Conservation (phyloP, 2,329 filamentous ascomycete genomes). For the Colletotrichum sp. region DNA sequence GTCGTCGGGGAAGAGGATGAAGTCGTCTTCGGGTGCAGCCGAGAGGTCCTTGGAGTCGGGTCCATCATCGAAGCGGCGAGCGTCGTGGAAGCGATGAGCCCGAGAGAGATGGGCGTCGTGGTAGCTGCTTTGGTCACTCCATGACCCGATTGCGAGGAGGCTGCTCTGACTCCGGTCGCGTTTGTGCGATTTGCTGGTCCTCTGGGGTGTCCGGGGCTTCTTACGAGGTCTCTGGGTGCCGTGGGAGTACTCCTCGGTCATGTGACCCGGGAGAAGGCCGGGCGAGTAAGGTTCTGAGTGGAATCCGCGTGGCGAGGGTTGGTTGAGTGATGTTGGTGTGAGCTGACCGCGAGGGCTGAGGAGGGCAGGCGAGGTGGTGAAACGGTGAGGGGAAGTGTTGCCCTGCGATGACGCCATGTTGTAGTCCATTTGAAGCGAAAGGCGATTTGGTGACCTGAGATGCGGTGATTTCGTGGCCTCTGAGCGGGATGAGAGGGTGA, state of each 20-base stretch:
- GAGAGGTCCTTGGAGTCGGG: not conserved
- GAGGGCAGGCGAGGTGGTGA: not conserved
- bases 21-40: not conserved
- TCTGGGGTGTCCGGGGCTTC: not conserved
- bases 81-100: not conserved
- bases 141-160: slow-evolving; percentile 11
- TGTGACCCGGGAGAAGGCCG: not conserved
- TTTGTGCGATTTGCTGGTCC: not conserved
- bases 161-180: not conserved
- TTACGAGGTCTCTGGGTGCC: not conserved
- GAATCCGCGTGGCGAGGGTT: not conserved
- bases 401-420: not conserved
- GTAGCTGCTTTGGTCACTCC: not conserved
- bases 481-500: not conserved
- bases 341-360: not conserved
- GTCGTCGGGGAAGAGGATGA: not conserved
- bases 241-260: not conserved
- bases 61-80: not conserved
- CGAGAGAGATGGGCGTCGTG: not conserved
- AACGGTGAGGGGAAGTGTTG: not conserved
- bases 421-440: not conserved
- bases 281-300: not conserved
- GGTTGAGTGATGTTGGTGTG: not conserved
- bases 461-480: not conserved
- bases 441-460: not conserved